phyloP scores from a whole-genome alignment of 805 yeast species.

The Saccharomycopsis fodiens region DNA sequence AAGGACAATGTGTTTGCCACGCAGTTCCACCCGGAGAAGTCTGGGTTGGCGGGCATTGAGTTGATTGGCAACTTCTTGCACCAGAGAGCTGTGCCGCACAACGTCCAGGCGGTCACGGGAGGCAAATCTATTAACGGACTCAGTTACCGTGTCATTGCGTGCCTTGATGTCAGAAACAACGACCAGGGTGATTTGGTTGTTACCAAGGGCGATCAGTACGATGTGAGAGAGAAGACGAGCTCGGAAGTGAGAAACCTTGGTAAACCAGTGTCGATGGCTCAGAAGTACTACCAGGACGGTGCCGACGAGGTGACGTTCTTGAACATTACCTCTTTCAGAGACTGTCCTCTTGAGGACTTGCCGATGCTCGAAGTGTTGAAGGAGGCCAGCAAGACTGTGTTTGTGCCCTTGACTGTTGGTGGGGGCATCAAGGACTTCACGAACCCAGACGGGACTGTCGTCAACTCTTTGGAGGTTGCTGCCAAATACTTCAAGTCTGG shows the following conservation, averaged over 20 bases:
- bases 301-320: slow-evolving; percentile 96
- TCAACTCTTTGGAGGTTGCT: slow-evolving; percentile 89
- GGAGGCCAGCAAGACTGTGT: slow-evolving; percentile 78
- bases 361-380: slow-evolving; percentile 92
- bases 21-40: slow-evolving; percentile 98
- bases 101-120: slow-evolving; percentile 21
- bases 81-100: slow-evolving; percentile 22
- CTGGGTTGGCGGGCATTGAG: slow-evolving; percentile 83
- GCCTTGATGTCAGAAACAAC: slow-evolving; percentile 93
- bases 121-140: slow-evolving; percentile 45
- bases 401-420: slow-evolving; percentile 96
- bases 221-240: slow-evolving; percentile 70
- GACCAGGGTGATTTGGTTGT: slow-evolving; percentile 94
- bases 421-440: slow-evolving; percentile 92
- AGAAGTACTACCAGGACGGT: slow-evolving; percentile 84
- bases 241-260: slow-evolving; percentile 84
- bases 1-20: slow-evolving; percentile 85
- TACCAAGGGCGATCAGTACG: slow-evolving; percentile 97
- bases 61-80: slow-evolving; percentile 67
- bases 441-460: slow-evolving; percentile 73
- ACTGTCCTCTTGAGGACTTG: slow-evolving; percentile 84
- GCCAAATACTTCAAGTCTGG: slow-evolving; percentile 89
- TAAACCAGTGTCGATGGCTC: slow-evolving; percentile 92
- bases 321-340: slow-evolving; percentile 92
- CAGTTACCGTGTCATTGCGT: slow-evolving; percentile 88